These are phyloP conservation scores for Solanum sejunctum DNA, from an alignment of 257 asterid genomes.

Conservation along the genomic window DNA sequence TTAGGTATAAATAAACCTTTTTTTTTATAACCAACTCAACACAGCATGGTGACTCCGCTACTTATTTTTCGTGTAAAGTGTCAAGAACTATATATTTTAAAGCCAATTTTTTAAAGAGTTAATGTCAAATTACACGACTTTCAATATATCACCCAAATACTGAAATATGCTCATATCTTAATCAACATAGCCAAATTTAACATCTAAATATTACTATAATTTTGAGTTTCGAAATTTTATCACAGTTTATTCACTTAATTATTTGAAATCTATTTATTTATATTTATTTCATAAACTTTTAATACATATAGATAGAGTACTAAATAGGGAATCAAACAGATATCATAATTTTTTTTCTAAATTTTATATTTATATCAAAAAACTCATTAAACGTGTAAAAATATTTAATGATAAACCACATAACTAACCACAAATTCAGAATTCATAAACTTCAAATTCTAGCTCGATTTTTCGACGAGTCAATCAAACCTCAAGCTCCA, in stretches of 20 bases:
- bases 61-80: no score
- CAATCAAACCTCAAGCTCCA: constrained; percentile 41
- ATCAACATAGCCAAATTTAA: no score
- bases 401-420: background rate
- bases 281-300: no score
- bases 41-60: no score
- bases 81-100: no score
- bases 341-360: background rate
- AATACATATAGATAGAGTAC: background rate
- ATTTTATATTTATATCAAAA: background rate
- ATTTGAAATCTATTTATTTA: background rate
- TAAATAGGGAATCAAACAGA: background rate
- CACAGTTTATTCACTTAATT: background rate
- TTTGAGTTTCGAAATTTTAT: background rate
- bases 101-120: no score
- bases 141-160: no score
- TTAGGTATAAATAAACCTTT: no score
- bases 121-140: no score
- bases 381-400: background rate
- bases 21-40: background rate
- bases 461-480: background rate
- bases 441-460: background rate
- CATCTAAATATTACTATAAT: no score
- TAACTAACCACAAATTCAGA: background rate
- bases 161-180: no score